Evolutionary conservation across 164 flowering plant genomes (phyloP).

Genomic region (Buxus sempervirens): DNA sequence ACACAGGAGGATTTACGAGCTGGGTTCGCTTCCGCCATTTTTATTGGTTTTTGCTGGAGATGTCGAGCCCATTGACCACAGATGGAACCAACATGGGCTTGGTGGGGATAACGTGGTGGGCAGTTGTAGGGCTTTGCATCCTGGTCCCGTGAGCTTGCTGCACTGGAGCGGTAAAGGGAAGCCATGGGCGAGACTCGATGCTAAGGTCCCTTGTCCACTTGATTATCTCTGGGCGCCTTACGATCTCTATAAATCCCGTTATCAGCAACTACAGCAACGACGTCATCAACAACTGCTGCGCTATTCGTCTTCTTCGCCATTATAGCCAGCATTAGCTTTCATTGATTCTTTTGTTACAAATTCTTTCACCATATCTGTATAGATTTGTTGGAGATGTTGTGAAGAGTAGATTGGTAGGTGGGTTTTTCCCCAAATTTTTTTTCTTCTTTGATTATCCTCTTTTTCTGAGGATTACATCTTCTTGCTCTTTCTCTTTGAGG

Average conservation of each 20-base stretch:
- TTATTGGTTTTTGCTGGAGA: constrained; percentile 67
- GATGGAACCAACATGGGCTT: constrained; percentile 89
- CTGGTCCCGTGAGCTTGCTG: constrained; percentile 80
- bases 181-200: constrained; percentile 80
- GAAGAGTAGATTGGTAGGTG: background rate
- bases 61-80: constrained; percentile 65
- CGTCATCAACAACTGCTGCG: no score
- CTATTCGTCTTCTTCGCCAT: constrained; percentile 6
- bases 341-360: constrained; percentile 13
- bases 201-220: constrained; percentile 47
- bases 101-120: constrained; percentile 82
- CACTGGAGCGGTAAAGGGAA: constrained; percentile 94
- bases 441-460: no score
- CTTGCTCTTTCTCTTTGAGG: background rate
- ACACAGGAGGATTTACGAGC: constrained; percentile 58
- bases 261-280: constrained; percentile 11
- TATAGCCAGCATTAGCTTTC: constrained; percentile 18
- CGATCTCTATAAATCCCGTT: constrained; percentile 44
- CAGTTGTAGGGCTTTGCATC: constrained; percentile 64
- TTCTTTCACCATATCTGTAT: constrained; percentile 30
- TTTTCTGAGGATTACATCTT: no score
- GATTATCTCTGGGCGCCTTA: constrained; percentile 79
- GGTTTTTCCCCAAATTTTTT: background rate
- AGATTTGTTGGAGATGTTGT: constrained; percentile 4
- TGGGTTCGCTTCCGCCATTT: constrained; percentile 82